phyloP scores from a whole-genome alignment of 164 flowering plant species.

The Umbilicus rupestris region DNA sequence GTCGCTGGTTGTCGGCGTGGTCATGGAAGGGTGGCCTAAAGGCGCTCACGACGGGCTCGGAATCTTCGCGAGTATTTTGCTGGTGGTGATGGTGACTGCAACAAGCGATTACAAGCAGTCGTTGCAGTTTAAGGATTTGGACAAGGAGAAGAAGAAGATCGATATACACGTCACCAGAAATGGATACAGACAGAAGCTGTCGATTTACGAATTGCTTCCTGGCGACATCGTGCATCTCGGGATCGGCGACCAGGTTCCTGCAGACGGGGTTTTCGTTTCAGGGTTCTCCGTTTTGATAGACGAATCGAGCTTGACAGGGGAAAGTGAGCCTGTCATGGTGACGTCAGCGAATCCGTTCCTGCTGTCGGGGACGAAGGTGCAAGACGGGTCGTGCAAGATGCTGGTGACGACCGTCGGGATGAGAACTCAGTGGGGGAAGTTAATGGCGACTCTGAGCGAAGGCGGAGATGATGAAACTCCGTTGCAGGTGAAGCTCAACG shows the following conservation, averaged over 20 bases:
- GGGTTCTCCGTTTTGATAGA: conserved; percentile 63
- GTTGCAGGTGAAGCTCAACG: conserved; percentile 72
- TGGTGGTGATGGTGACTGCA: conserved; percentile 80
- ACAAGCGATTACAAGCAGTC: conserved; percentile 77
- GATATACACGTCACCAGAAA: conserved; percentile 57
- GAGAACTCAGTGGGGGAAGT: conserved; percentile 87
- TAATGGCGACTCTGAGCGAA: conserved; percentile 80
- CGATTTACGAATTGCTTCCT: conserved; percentile 60
- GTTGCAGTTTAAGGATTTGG: conserved; percentile 73
- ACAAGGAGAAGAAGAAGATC: conserved; percentile 82
- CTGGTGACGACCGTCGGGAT: conserved; percentile 72
- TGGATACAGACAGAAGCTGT: conserved; percentile 66
- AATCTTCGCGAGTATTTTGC: conserved; percentile 58
- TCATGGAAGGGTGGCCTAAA: conserved; percentile 73
- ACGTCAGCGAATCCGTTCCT: conserved; percentile 46
- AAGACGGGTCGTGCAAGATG: conserved; percentile 80
- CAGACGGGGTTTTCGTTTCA: conserved; percentile 68
- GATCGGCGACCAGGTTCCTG: conserved; percentile 80
- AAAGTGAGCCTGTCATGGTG: conserved; percentile 64
- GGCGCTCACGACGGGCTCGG: conserved; percentile 89
- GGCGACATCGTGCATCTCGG: conserved; percentile 77
- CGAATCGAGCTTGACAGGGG: conserved; percentile 77
- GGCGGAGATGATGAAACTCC: conserved; percentile 91
- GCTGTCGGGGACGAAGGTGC: conserved; percentile 71
- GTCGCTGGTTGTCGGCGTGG: conserved; percentile 63